Evolutionary conservation across 768 basidiomycete genomes (phyloP), one percentile per base, ranked within the genome.

Genomic region (Cubamyces lactineus): DNA sequence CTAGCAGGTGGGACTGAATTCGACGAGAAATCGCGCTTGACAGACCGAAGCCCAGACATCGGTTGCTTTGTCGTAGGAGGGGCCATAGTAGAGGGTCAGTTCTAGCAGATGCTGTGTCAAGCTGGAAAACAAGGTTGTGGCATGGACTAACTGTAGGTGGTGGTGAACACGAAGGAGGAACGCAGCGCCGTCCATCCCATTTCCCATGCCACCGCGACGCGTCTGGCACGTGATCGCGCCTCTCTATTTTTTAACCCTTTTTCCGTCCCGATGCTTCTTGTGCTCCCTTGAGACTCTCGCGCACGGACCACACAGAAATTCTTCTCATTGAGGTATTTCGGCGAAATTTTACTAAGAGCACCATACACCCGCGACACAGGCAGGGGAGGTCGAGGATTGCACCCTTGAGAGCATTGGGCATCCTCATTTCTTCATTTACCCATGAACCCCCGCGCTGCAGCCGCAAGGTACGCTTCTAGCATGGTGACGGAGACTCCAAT

Each of bases 1-100:
- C 79, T 68, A 6, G 74, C 72, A 77, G 82, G 82, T 12, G 77
- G 71, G 61, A 3, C 28, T 28, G 71, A 40, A 3, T 75, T 64
- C 5, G 69, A 75, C 49, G 87, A 88, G 71, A 84, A 92, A 71
- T 91, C 85, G 60, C 91, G 82, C 64, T 79, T 79, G 47, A 91
- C 63, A 0, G 80, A 79, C 39, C 82, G 75, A 23, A 92, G 80
- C 0, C 89, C 90, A 0, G 89, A 91, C 66, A 72, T 71, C 2
- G 71, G 69, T 47, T 74, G 73, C 50, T 68, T 72, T 2, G 61
- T 34, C 6, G 64, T 15, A 24, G 57, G 55, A 21, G 57, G 34
- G 59, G 9, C 41, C 21, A 21, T 5, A 40, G 7, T 19, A 12
- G 23, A n/a, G 2, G 12, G 16, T 5, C 16, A 15, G 53, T n/a